Evolutionary conservation across 2,329 filamentous ascomycete species (phyloP), one percentile per base, ranked within the genome.

Genomic region (Penicillium hesseltinei): DNA sequence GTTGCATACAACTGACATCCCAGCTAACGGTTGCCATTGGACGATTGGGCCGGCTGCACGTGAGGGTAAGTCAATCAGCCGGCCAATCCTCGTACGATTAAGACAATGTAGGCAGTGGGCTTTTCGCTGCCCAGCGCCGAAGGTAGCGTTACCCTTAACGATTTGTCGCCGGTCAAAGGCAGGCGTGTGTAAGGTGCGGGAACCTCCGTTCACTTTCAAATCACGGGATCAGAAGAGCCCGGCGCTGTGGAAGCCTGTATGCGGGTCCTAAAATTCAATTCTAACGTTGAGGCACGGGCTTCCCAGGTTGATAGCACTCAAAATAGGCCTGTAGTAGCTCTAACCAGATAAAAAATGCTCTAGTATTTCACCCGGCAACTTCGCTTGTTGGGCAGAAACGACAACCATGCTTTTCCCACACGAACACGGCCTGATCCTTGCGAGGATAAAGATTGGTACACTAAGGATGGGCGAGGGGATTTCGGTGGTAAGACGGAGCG

Each of bases 201-300:
- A 67, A 65, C 59, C 65, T 67, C 68, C 67, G 68, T 71, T 66
- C 51, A 66, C 64, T 67, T 66, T 68, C 62, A 58, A 64, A 70
- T 75, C 75, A 77, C 73, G 73, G 71, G 74, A 77, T 66, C 62
- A 63, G 58, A 68, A 57, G 62, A 66, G 68, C 71, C 74, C 74
- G 67, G 62, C 64, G 62, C 65, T 59, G 63, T 73, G 75, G 65
- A 72, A 69, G 62, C 63, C 56, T 66, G 64, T 66, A 73, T 68
- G 69, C 69, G 70, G 69, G 73, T 70, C 68, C 57, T 45, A 56
- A 60, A 75, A 73, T 74, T 63, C 71, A 75, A 75, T 71, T 73
- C 68, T 64, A 73, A 76, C 73, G 70, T 76, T 72, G 61, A 62
- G 60, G 54, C 39, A 64, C 35, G 45, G 45, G 27, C 48, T 54